Evolutionary conservation across 2,329 filamentous ascomycete species (phyloP), one percentile per base, ranked within the genome.

Genomic region (Zasmidium citrigriseum): DNA sequence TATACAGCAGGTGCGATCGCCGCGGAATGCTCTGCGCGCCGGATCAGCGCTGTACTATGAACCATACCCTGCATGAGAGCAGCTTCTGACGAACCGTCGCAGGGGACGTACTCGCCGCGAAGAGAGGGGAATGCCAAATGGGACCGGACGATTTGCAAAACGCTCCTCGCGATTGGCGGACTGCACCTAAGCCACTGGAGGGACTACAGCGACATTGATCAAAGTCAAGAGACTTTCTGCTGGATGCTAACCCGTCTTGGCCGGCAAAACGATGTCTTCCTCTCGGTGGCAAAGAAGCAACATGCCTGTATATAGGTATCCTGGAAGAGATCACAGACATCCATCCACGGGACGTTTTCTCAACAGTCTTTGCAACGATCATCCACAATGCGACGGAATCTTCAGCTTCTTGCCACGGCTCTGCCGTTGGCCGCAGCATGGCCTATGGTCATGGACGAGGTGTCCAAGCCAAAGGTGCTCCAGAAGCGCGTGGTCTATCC

Each of bases 351-450:
- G 46, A 51, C 24, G 20, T 24, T 20, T 21, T 22, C 10, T 29
- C 51, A 46, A 24, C 21, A 4, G 7, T n/a, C 18, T 16, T 41
- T n/a, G 4, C 14, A n/a, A 41, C 34, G 34, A 9, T 41, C 14
- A 9, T 4, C 34, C 5, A 41, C 34, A 4, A 54, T 54, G 52
- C 38, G 41, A 9, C 38, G 41, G 5, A 54, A 45, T 44, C 21
- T 58, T n/a, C 45, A 47, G 22, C 18, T 53, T 14, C 55, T 58
- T 18, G 46, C 54, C 18, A 41, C 34, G 54, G 56, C 54, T 14
- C 52, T 63, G 58, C 60, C 63, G 55, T 49, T 64, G 44, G 63
- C 58, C 2, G 41, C 58, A 22, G 63, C 63, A 49, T 64, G 52
- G 34, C 63, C 63, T 14, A 29, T 52, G 2, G 57, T 60, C 5